phyloP scores from a whole-genome alignment of 1,284 basidiomycete species.

The Malassezia restricta region DNA sequence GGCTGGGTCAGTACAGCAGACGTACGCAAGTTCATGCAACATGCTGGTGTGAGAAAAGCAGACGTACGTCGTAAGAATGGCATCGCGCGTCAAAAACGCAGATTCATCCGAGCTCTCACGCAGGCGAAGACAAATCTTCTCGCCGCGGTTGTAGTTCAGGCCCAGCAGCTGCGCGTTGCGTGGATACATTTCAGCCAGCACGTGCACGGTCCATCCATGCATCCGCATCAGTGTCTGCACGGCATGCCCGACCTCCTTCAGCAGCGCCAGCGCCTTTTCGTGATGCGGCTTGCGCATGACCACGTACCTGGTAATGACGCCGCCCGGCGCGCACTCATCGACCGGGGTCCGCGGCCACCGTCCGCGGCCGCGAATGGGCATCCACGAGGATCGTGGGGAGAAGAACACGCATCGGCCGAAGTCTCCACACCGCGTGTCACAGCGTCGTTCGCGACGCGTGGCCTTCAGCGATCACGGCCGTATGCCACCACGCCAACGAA shows the following conservation, averaged over 20 bases:
- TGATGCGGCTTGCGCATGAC: conserved; percentile 8
- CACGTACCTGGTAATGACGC: conserved; percentile 18
- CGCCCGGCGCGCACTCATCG: background rate
- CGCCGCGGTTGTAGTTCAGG: conserved; percentile 23
- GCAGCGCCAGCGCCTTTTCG: conserved; percentile 18
- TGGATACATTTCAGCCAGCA: conserved; percentile 21
- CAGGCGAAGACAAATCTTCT: conserved; percentile 25
- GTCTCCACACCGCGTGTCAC: conserved; percentile 10
- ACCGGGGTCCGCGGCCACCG: background rate
- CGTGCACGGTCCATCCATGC: conserved; percentile 18
- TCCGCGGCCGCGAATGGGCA: conserved; percentile 14
- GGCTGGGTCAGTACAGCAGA: conserved; percentile 8
- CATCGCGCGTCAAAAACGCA: conserved; percentile 13
- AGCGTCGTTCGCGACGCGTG: background rate
- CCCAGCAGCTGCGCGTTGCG: conserved; percentile 18
- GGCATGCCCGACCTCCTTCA: conserved; percentile 15
- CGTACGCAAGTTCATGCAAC: conserved; percentile 28
- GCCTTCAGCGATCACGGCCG: background rate
- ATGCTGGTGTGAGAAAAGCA: conserved; percentile 10
- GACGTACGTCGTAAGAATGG: conserved; percentile 17
- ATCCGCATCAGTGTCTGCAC: conserved; percentile 21
- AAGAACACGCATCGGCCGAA: conserved; percentile 7
- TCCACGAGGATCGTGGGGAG: background rate
- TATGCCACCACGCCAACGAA: conserved; percentile 2
- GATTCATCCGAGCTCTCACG: conserved; percentile 4